phyloP scores from a whole-genome alignment of 176 grass and related monocot species.

The Triticum timopheevii region DNA sequence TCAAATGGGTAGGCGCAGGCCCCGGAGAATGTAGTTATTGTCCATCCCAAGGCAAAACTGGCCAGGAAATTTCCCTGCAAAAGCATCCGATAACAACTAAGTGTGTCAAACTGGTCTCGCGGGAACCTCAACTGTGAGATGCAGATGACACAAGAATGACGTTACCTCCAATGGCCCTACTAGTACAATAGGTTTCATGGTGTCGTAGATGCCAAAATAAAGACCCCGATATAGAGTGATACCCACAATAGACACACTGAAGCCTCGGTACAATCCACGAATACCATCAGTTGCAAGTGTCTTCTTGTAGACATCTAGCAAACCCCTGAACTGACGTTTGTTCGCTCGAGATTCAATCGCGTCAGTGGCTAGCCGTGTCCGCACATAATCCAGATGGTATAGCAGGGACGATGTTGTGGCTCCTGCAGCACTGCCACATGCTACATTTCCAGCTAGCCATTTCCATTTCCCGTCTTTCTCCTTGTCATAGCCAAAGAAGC shows the following conservation, averaged over 20 bases:
- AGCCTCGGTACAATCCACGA: slow-evolving; percentile 81
- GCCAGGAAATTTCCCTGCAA: slow-evolving; percentile 86
- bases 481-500: slow-evolving; percentile 62
- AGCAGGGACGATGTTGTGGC: slow-evolving; percentile 74
- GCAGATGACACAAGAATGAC: slow-evolving; percentile 19
- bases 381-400: slow-evolving; percentile 91
- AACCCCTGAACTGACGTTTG: slow-evolving; percentile 67
- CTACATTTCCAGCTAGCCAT: slow-evolving; percentile 76
- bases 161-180: slow-evolving; percentile 82
- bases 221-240: slow-evolving; percentile 87
- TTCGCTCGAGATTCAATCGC: slow-evolving; percentile 51
- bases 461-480: slow-evolving; percentile 67
- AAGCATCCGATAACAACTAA: slow-evolving; percentile 28
- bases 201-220: slow-evolving; percentile 92
- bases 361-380: slow-evolving; percentile 80
- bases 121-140: background rate
- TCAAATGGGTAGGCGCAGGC: slow-evolving; percentile 86
- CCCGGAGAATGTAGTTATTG: slow-evolving; percentile 90
- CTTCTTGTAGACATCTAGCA: slow-evolving; percentile 83
- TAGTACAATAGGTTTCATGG: slow-evolving; percentile 77
- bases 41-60: slow-evolving; percentile 86
- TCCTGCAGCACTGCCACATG: slow-evolving; percentile 78
- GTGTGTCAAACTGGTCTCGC: background rate
- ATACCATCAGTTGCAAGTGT: slow-evolving; percentile 67
- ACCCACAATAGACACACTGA: slow-evolving; percentile 75